Evolutionary conservation across 2,329 filamentous ascomycete species (phyloP), one percentile per base, ranked within the genome.

Genomic region (Thielaviopsis musarum): DNA sequence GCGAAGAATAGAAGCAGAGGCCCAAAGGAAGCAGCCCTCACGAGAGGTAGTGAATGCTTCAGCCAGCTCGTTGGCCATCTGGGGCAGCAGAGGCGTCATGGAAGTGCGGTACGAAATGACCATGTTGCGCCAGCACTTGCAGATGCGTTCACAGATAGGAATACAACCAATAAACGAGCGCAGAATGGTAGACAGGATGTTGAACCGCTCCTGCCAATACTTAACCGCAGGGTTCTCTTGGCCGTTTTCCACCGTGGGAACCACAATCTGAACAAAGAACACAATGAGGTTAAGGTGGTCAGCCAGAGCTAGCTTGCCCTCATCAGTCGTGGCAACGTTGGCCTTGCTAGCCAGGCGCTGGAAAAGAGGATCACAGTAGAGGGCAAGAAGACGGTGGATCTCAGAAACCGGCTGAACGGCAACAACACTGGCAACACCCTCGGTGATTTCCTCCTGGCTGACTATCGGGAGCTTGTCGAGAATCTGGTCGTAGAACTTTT

Each of bases 11-110:
- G 91, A 89, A 64, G 91, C 88, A 1, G 91, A 96, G 1, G 93
- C 91, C 93, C 93, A 98, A n/a, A 98, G 77, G 77, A 98, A 98
- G 70, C 91, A 96, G 13, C 93, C 93, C 71, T 98, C 91, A 62
- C 84, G 82, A 12, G 91, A 96, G 19, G 81, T 79, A 59, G 86
- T 80, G 69, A 98, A 98, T 4, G 91, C 91, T 63, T 78, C 79
- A 1, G 88, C 88, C 60, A 98, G 80, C 71, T 91, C 94, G 66
- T 91, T 87, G 19, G 93, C 94, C 72, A 98, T 83, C 21, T 83
- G 80, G 0, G 87, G 87, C 52, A 98, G 78, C 53, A 98, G 74
- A 24, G 91, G 90, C 15, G 86, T 82, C 76, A 94, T 95, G 56
- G 87, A 87, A 1, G 86, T 93, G 64, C 93, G 83, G 71, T 97